Base-by-base conservation (phyloP, 805 yeast species). In the Wickerhamiella sergipiensis region DNA sequence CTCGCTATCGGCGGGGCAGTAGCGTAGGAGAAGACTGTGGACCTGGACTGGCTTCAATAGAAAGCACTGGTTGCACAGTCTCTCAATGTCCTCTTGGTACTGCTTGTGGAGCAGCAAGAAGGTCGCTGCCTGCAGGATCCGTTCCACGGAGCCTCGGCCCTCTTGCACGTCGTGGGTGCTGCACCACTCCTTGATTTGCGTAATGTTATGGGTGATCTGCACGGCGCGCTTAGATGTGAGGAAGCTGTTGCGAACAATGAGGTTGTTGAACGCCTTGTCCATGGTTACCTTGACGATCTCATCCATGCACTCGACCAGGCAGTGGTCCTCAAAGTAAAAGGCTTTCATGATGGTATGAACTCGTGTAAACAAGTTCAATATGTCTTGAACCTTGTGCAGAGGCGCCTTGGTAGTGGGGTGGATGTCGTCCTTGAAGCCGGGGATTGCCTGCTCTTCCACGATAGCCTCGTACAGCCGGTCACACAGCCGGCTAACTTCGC, bases 151-250 rank as follows among this genome's bases (percentile, higher is more conserved):
- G 39, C 81, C 79, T 4, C 90, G 78, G 1, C 94, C 95, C 64
- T 89, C 95, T 47, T 84, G 83, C 55, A 92, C 79, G 48, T 84
- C 90, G 65, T 90, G 95, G 7, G 86, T 79, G 70, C 86, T 89
- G 69, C 97, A 90, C 98, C 98, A 92, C 70, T 92, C 98, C 67
- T 88, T 96, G 61, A 92, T 76, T 61, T 97, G 78, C 2, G 97
- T 92, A 50, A 89, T 92, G 67, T 92, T 92, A 70, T 92, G 92
- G 66, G 87, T 92, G 69, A 92, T 80, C 69, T 92, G 98, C 59
- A 92, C 76, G 46, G 97, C 97, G 64, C 98, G 82, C 71, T 90
- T 92, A 97, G 98, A 92, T 9, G 95, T 83, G 63, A 89, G 71
- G 70, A 90, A 92, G 69, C 81, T 83, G 67, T 95, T 79, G 71